Evolutionary conservation across 805 yeast genomes (phyloP).

Genomic region (Metschnikowia lunata): DNA sequence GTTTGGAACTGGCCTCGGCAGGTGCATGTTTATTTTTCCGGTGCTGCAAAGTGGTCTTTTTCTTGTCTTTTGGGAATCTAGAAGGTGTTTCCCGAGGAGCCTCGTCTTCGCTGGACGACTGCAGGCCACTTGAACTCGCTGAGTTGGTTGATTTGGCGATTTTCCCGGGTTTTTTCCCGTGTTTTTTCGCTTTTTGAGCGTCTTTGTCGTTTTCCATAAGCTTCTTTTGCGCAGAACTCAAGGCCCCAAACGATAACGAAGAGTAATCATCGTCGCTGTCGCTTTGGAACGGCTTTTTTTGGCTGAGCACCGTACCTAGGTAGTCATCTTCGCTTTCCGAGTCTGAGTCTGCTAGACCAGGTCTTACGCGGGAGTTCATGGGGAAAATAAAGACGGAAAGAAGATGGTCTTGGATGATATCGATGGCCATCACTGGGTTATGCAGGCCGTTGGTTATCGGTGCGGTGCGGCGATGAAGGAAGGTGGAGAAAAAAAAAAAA

Average conservation of each 20-base stretch:
- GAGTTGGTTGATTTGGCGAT: neutral
- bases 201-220: conserved; percentile 24
- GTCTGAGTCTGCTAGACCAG: conserved; percentile 9
- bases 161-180: conserved; percentile 9
- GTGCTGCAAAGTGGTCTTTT: conserved; percentile 19
- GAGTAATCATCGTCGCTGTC: conserved; percentile 42
- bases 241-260: conserved; percentile 60
- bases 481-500: neutral
- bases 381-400: neutral
- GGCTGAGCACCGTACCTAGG: conserved; percentile 14
- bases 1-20: conserved; percentile 68
- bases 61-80: conserved; percentile 16
- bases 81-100: neutral
- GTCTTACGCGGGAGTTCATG: conserved; percentile 6
- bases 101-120: conserved; percentile 13
- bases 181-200: conserved; percentile 12
- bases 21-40: conserved; percentile 78
- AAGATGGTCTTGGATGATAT: too few species aligned
- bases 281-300: conserved; percentile 3
- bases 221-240: conserved; percentile 55
- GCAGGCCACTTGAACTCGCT: conserved; percentile 14
- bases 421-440: conserved; percentile 7
- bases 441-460: conserved; percentile 2
- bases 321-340: conserved; percentile 18
- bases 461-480: neutral